These are phyloP conservation scores for Heteromeles arbutifolia DNA, from an alignment of 306 rosid species.

Conservation along the genomic window DNA sequence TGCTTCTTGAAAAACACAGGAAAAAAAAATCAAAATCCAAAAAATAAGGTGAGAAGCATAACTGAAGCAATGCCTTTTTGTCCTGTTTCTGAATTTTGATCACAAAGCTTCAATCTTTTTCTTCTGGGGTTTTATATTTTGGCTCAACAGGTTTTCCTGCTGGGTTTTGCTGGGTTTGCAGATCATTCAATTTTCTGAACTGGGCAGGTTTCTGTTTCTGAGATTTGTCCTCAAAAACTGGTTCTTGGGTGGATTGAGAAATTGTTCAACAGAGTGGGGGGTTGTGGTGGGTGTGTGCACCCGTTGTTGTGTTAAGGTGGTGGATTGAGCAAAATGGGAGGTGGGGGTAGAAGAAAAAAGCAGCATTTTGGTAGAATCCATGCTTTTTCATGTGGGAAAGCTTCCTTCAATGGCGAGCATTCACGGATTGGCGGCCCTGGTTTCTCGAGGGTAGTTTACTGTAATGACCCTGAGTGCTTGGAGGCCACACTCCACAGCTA, in stretches of 20 bases:
- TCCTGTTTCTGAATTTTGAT: background rate
- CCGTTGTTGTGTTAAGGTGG: background rate
- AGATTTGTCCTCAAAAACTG: background rate
- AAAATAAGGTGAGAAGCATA: background rate
- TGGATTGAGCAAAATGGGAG: constrained; percentile 34
- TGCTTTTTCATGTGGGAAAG: constrained; percentile 64
- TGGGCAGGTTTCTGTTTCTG: background rate
- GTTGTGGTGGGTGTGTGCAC: background rate
- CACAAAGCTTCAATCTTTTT: background rate
- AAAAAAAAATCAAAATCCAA: background rate
- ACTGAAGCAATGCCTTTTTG: background rate
- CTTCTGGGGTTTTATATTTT: background rate
- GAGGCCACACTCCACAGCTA: constrained; percentile 38
- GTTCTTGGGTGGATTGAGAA: background rate
- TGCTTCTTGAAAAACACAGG: background rate
- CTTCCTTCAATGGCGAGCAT: constrained; percentile 65
- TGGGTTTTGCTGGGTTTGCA: background rate
- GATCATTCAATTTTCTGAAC: background rate
- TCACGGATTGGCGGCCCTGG: constrained; percentile 94
- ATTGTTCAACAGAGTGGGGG: background rate
- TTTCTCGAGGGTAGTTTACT: constrained; percentile 72
- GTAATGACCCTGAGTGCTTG: constrained; percentile 61
- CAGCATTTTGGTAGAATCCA: constrained; percentile 77
- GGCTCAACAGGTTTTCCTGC: background rate
- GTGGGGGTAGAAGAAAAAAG: constrained; percentile 58